These are phyloP conservation scores for Actinidia polygama DNA, from an alignment of 179 eudicot species.

Conservation along the genomic window DNA sequence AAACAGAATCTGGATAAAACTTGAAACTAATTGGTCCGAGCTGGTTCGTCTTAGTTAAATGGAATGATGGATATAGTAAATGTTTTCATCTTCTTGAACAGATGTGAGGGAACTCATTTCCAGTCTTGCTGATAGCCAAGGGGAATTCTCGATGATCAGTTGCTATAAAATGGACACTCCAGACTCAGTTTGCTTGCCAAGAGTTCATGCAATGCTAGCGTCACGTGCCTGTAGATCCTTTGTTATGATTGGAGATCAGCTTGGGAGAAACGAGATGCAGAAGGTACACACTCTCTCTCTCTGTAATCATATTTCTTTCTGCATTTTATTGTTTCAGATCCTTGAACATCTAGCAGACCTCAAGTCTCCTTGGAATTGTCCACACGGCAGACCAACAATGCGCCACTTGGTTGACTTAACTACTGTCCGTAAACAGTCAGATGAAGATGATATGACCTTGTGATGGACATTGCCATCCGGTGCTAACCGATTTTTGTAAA, in stretches of 20 bases:
- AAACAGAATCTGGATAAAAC: neutral
- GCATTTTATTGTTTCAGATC: conserved; percentile 51
- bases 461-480: conserved; percentile 13
- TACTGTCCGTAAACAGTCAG: conserved; percentile 32
- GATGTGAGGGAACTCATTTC: conserved; percentile 95
- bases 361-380: conserved; percentile 99
- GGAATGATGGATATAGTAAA: neutral
- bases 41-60: neutral
- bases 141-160: conserved; percentile 76
- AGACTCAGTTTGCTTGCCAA: conserved; percentile 89
- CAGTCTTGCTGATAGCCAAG: conserved; percentile 81
- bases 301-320: neutral
- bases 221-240: conserved; percentile 98
- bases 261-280: conserved; percentile 91
- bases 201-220: conserved; percentile 96
- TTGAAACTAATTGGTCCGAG: neutral
- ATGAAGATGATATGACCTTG: conserved; percentile 28
- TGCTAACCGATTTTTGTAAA: too few species aligned
- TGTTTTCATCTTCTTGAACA: conserved; percentile 28
- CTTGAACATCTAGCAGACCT: conserved; percentile 77
- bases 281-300: conserved; percentile 50
- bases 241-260: conserved; percentile 86
- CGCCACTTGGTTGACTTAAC: conserved; percentile 89
- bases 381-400: conserved; percentile 98
- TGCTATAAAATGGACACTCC: conserved; percentile 76